phyloP scores from a whole-genome alignment of 2,329 filamentous ascomycete species.

The Diaporthe capsici region DNA sequence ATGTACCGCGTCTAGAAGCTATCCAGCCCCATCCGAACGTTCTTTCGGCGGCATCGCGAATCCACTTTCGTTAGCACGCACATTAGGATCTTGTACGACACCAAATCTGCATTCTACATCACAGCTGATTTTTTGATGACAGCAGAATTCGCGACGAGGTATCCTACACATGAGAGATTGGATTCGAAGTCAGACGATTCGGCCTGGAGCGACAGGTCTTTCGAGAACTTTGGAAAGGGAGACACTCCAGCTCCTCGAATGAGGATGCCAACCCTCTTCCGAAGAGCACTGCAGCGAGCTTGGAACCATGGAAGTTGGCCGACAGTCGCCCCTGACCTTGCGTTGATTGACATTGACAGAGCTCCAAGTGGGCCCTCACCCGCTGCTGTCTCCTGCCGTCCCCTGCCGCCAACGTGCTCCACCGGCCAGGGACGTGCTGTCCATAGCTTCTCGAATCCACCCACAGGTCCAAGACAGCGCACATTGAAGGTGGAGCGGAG shows the following conservation, averaged over 20 bases:
- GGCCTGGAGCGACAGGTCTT: constrained; percentile 9
- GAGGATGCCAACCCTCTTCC: constrained; percentile 25
- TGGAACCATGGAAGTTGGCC: constrained; percentile 37
- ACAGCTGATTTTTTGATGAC: constrained; percentile 20
- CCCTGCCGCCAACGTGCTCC: constrained; percentile 33
- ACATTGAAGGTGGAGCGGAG: constrained; percentile 24
- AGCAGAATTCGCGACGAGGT: constrained; percentile 5
- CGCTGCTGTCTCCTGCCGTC: constrained; percentile 30
- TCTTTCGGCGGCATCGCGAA: constrained; percentile 40
- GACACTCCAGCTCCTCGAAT: not conserved
- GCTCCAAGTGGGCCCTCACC: constrained; percentile 22
- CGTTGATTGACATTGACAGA: constrained; percentile 27
- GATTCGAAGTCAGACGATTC: not conserved
- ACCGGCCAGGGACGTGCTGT: constrained; percentile 34
- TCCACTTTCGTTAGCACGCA: constrained; percentile 41
- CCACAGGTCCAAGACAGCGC: constrained; percentile 15
- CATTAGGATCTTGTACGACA: constrained; percentile 40
- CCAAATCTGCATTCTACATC: constrained; percentile 39
- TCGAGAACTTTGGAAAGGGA: not conserved
- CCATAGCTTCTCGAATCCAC: constrained; percentile 37
- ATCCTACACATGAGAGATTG: not conserved
- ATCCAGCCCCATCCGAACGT: constrained; percentile 37
- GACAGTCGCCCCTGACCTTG: constrained; percentile 31
- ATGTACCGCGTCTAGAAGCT: constrained; percentile 41
- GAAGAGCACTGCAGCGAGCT: constrained; percentile 9